Percentiles rank a stretch among this genome's conserved stretches.
Evolutionary conservation across 2,329 filamentous ascomycete genomes (phyloP).

Genomic region (Colletotrichum sansevieriae): DNA sequence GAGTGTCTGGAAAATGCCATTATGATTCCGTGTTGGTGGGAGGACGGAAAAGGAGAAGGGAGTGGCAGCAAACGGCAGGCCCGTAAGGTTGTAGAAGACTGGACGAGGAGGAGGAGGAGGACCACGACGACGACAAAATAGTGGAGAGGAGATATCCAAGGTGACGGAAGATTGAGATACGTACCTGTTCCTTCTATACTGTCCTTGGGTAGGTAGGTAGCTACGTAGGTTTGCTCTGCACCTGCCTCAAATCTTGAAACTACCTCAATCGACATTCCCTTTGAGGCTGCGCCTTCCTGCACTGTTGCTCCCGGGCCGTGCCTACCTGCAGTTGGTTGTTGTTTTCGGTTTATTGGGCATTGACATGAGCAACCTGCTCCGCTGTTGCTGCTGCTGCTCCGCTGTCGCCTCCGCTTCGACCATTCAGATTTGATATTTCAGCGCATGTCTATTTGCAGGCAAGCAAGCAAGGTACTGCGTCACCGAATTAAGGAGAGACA

Average conservation of each 20-base stretch:
- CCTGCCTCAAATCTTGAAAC: conserved; percentile 13
- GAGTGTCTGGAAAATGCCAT: conserved; percentile 9
- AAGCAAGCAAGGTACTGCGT: conserved; percentile 2
- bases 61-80: background rate
- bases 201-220: background rate
- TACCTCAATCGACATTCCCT: background rate
- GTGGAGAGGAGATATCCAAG: no score
- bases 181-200: no score
- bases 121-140: no score
- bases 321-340: conserved; percentile 31
- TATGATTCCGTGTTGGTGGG: conserved; percentile 17
- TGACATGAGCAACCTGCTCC: background rate
- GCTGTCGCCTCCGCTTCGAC: no score
- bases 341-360: conserved; percentile 5
- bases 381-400: background rate
- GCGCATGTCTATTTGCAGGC: background rate
- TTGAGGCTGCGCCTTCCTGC: background rate
- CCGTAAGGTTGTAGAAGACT: background rate
- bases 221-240: background rate
- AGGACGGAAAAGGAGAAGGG: conserved; percentile 13
- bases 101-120: background rate
- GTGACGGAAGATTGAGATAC: no score
- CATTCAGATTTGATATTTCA: background rate
- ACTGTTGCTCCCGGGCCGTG: conserved; percentile 17
- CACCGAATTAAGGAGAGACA: conserved; percentile 31